Evolutionary conservation across 139 green algal species (phyloP).

Genomic region (Chlorella vulgaris): DNA sequence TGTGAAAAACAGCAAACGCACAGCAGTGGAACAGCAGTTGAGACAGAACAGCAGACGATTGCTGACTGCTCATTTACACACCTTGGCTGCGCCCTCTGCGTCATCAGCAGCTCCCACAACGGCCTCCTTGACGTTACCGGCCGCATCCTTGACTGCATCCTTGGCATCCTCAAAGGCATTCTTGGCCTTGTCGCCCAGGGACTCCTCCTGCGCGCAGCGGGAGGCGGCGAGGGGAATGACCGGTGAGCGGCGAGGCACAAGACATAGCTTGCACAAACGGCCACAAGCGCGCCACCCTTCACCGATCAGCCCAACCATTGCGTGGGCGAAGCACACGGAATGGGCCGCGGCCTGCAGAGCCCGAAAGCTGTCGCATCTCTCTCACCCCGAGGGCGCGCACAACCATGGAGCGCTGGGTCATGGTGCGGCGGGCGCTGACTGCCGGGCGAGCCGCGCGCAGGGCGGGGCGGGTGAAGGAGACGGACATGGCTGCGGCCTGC

Average conservation of each 20-base stretch:
- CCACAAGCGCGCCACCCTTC: too few relatives aligned
- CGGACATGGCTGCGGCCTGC: background rate
- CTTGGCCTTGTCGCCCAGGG: slow-evolving; percentile 37
- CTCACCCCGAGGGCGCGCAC: background rate
- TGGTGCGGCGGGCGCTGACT: background rate
- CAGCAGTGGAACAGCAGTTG: too few relatives aligned
- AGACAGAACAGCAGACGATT: too few relatives aligned
- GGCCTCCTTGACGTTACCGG: background rate
- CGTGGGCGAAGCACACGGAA: too few relatives aligned
- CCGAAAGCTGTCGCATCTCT: background rate
- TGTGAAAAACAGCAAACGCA: background rate
- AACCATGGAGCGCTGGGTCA: background rate
- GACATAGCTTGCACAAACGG: too few relatives aligned
- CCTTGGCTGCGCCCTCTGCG: too few relatives aligned
- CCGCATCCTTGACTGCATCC: background rate
- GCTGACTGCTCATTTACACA: too few relatives aligned
- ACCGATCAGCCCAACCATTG: too few relatives aligned
- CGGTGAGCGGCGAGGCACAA: background rate
- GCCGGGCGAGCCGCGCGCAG: background rate
- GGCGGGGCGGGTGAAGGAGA: background rate
- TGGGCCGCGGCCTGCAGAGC: background rate
- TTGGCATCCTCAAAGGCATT: background rate
- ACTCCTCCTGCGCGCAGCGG: slow-evolving; percentile 26
- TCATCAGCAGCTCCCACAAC: background rate
- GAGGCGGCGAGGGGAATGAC: background rate